These are phyloP conservation scores for Fusarium equiseti DNA, from an alignment of 2,329 filamentous ascomycete genomes.

Conservation along the genomic window DNA sequence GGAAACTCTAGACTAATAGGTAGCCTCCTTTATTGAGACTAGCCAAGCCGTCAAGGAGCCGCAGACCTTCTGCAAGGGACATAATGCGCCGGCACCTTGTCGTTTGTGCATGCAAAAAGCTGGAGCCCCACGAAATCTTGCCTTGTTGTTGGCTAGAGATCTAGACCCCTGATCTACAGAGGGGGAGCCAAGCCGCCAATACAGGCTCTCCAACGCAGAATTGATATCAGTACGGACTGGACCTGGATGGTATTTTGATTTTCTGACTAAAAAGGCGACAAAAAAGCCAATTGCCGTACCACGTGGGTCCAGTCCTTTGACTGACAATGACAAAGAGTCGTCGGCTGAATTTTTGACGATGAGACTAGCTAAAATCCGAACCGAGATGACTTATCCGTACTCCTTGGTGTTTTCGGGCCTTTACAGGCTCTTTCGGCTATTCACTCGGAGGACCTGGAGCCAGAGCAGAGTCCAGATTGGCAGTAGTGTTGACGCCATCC, in stretches of 20 bases:
- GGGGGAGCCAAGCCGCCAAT: constrained; percentile 38
- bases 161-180: constrained; percentile 44
- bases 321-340: constrained; percentile 18
- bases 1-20: neutral
- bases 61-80: constrained; percentile 45
- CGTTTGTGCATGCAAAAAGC: constrained; percentile 44
- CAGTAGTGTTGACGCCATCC: constrained; percentile 39
- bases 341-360: constrained; percentile 18
- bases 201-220: constrained; percentile 8
- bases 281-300: constrained; percentile 29
- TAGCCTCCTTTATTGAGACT: constrained; percentile 29
- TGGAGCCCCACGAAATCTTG: constrained; percentile 45
- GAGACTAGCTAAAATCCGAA: constrained; percentile 15
- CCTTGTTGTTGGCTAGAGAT: constrained; percentile 42
- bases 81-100: constrained; percentile 33
- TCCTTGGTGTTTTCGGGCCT: constrained; percentile 37
- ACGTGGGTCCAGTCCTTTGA: constrained; percentile 40
- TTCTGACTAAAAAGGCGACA: constrained; percentile 16
- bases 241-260: constrained; percentile 29
- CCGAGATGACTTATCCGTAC: constrained; percentile 39
- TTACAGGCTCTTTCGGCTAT: constrained; percentile 33
- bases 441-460: constrained; percentile 15
- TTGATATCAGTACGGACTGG: neutral
- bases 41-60: constrained; percentile 38
- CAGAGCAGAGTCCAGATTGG: constrained; percentile 31